Conservation (phyloP, 495 filamentous ascomycete genomes). For the Penicillium bovifimosum region DNA sequence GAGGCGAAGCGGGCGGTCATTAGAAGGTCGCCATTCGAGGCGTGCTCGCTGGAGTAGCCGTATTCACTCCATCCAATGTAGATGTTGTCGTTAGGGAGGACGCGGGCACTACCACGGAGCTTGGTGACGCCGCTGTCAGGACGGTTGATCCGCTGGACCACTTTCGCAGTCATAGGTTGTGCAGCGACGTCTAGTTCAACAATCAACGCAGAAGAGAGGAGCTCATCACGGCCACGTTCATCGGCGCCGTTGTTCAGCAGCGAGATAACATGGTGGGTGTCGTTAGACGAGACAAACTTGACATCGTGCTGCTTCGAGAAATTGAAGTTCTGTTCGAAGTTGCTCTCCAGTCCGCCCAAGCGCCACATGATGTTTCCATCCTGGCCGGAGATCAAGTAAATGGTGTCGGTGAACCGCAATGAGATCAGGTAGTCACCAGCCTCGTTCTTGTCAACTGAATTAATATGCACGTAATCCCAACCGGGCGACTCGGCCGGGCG, state of each 20-base stretch:
- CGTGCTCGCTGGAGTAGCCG: constrained; percentile 53
- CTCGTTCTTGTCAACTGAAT: constrained; percentile 39
- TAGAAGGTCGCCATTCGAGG: constrained; percentile 45
- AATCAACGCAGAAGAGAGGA: constrained; percentile 47
- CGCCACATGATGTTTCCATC: constrained; percentile 55
- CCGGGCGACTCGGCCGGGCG: constrained; percentile 15
- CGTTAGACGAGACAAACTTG: constrained; percentile 46
- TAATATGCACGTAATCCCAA: constrained; percentile 42
- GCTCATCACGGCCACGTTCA: constrained; percentile 33
- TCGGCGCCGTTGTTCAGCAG: constrained; percentile 53
- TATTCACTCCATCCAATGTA: constrained; percentile 56
- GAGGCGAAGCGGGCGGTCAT: constrained; percentile 40
- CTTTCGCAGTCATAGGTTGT: constrained; percentile 39
- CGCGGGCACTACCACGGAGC: constrained; percentile 56
- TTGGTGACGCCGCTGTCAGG: constrained; percentile 48
- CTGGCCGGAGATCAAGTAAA: constrained; percentile 53
- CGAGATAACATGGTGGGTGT: constrained; percentile 46
- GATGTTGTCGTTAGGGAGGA: constrained; percentile 49
- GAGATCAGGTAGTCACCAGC: constrained; percentile 56
- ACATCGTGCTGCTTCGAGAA: constrained; percentile 61
- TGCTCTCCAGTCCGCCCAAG: constrained; percentile 43
- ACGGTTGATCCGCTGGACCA: constrained; percentile 36
- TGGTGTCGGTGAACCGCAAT: constrained; percentile 48
- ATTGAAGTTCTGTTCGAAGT: constrained; percentile 42
- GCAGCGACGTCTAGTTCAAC: constrained; percentile 45